Percentiles rank a stretch among this genome's conserved stretches.
These are phyloP conservation scores for Sugiyamaella grinbergsii DNA, from an alignment of 1,139 yeast genomes.

Conservation along the genomic window DNA sequence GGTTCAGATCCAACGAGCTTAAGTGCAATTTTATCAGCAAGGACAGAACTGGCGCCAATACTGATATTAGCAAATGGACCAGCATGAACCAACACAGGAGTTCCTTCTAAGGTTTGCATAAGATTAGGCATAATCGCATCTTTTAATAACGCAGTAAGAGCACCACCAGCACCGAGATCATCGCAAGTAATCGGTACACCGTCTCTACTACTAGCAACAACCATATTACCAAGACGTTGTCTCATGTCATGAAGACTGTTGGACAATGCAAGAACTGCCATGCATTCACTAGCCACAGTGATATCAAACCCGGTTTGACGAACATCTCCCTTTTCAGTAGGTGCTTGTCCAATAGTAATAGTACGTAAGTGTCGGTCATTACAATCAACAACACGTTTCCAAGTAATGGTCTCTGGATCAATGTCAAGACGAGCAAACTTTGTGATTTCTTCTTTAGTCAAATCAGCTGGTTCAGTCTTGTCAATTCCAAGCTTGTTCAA, in stretches of 20 bases:
- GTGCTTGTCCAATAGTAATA: slow-evolving; percentile 88
- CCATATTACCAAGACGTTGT: slow-evolving; percentile 86
- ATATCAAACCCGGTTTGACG: slow-evolving; percentile 95
- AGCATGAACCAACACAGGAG: slow-evolving; percentile 97
- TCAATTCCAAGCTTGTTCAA: slow-evolving; percentile 76
- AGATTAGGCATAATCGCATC: slow-evolving; percentile 97
- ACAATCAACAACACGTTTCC: slow-evolving; percentile 96
- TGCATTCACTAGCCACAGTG: slow-evolving; percentile 95
- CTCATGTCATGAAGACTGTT: slow-evolving; percentile 84
- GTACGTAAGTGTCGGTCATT: slow-evolving; percentile 93
- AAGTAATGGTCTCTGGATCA: slow-evolving; percentile 90
- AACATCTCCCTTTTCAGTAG: slow-evolving; percentile 89
- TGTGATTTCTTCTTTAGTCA: slow-evolving; percentile 76
- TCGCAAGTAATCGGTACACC: slow-evolving; percentile 96
- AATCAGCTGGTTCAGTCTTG: slow-evolving; percentile 60
- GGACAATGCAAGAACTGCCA: slow-evolving; percentile 95
- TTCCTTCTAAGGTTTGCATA: slow-evolving; percentile 98
- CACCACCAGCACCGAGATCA: slow-evolving; percentile 97
- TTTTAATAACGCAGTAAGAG: slow-evolving; percentile 89
- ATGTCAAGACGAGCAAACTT: slow-evolving; percentile 85
- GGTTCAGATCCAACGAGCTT: slow-evolving; percentile 80
- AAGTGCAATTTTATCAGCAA: slow-evolving; percentile 94
- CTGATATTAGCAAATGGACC: slow-evolving; percentile 99
- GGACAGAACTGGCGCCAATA: slow-evolving; percentile 92
- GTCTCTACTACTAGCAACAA: slow-evolving; percentile 75